Conservation (phyloP, 495 filamentous ascomycete species). For the Neurospora africana region DNA sequence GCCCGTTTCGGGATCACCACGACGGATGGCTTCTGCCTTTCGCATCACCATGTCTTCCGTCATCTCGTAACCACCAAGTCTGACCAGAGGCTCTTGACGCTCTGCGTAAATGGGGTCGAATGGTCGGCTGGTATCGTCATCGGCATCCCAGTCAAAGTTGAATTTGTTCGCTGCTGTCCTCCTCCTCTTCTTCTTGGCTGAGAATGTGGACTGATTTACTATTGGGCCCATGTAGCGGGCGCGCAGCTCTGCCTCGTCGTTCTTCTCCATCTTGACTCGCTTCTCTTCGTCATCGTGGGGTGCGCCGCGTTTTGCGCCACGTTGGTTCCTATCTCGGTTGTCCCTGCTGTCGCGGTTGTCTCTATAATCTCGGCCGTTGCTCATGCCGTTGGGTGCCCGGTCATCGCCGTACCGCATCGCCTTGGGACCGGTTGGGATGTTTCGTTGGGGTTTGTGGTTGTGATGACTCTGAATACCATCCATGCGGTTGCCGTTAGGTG, state of each 20-base stretch:
- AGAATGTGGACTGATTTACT: slow-evolving; percentile 77
- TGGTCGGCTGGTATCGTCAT: slow-evolving; percentile 87
- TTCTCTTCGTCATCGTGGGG: slow-evolving; percentile 41
- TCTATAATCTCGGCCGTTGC: slow-evolving; percentile 44
- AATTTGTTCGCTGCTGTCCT: slow-evolving; percentile 94
- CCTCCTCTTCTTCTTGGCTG: slow-evolving; percentile 91
- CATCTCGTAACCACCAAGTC: slow-evolving; percentile 72
- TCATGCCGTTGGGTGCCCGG: slow-evolving; percentile 26
- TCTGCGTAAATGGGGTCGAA: slow-evolving; percentile 82
- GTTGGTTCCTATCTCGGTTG: slow-evolving; percentile 22
- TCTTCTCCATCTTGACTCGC: slow-evolving; percentile 49
- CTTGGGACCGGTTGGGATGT: slow-evolving; percentile 68
- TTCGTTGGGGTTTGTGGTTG: slow-evolving; percentile 15
- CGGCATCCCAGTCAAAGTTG: slow-evolving; percentile 96
- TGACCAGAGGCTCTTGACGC: slow-evolving; percentile 54
- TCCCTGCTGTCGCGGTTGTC: slow-evolving; percentile 24
- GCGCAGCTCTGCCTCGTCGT: slow-evolving; percentile 66
- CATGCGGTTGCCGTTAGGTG: slow-evolving; percentile 9
- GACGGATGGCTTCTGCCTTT: slow-evolving; percentile 68
- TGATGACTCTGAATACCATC: slow-evolving; percentile 5
- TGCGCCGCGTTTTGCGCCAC: slow-evolving; percentile 17
- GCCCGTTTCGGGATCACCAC: slow-evolving; percentile 74
- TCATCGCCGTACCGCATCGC: slow-evolving; percentile 51
- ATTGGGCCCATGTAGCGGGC: slow-evolving; percentile 91
- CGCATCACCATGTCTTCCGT: slow-evolving; percentile 57